Percentiles rank a stretch among this genome's conserved stretches.
Conservation (phyloP, 257 asterid species). For the Coffea eugenioides region DNA sequence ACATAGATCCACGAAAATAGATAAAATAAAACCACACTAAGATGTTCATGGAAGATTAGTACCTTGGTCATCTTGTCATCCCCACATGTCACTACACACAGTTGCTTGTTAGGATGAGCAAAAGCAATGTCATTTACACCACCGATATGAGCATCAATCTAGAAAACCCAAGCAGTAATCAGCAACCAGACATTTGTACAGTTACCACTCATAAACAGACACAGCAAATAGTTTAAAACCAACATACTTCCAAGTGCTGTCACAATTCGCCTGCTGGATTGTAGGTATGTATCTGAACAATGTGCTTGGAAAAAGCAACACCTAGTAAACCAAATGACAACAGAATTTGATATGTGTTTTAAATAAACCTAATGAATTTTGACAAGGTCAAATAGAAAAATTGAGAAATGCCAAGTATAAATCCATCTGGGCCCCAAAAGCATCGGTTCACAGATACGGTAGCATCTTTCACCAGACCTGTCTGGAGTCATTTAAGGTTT, state of each 20-base stretch:
- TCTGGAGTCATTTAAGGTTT: slow-evolving; percentile 40
- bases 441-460: slow-evolving; percentile 86
- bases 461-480: slow-evolving; percentile 84
- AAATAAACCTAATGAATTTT: too few relatives aligned
- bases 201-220: not conserved
- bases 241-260: slow-evolving; percentile 78
- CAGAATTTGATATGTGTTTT: too few relatives aligned
- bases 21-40: not conserved
- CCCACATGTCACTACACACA: too few relatives aligned
- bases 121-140: too few relatives aligned
- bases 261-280: slow-evolving; percentile 77
- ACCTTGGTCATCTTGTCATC: too few relatives aligned
- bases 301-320: slow-evolving; percentile 90
- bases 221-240: not conserved
- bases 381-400: not conserved
- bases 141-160: slow-evolving; percentile 80
- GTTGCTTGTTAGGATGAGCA: too few relatives aligned
- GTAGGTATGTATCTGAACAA: slow-evolving; percentile 85
- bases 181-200: not conserved
- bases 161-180: slow-evolving; percentile 17
- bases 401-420: slow-evolving; percentile 69
- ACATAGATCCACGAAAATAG: slow-evolving; percentile 19
- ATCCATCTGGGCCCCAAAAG: slow-evolving; percentile 96
- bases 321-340: slow-evolving; percentile 31
- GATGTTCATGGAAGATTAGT: too few relatives aligned